phyloP scores from a whole-genome alignment of 768 basidiomycete species.

The Trametes punicea region DNA sequence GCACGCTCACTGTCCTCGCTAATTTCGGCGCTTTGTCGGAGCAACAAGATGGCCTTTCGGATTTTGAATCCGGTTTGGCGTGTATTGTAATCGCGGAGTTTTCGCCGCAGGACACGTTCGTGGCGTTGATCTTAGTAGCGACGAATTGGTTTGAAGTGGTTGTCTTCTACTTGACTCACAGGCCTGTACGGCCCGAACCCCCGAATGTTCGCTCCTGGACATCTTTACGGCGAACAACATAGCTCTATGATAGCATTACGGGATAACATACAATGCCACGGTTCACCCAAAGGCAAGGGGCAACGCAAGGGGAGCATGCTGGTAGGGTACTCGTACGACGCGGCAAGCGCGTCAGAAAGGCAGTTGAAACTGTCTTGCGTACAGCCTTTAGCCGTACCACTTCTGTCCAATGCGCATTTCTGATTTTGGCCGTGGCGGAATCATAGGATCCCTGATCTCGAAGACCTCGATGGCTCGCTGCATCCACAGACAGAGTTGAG shows the following conservation, averaged over 20 bases:
- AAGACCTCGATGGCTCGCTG: slow-evolving; percentile 89
- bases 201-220: too few relatives aligned
- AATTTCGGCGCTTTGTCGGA: slow-evolving; percentile 1
- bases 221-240: too few relatives aligned
- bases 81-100: slow-evolving; percentile 1
- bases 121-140: too few relatives aligned
- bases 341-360: not conserved
- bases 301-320: too few relatives aligned
- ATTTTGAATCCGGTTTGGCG: not conserved
- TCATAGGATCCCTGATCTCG: slow-evolving; percentile 68
- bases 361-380: too few relatives aligned
- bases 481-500: not conserved
- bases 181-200: too few relatives aligned
- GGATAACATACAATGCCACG: slow-evolving; percentile 9
- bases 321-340: too few relatives aligned
- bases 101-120: too few relatives aligned
- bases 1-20: not conserved
- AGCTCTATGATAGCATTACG: slow-evolving; percentile 13
- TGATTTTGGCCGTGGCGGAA: slow-evolving; percentile 70
- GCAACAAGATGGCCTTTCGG: not conserved
- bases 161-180: too few relatives aligned
- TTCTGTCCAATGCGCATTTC: slow-evolving; percentile 55
- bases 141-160: too few relatives aligned
- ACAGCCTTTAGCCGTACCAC: slow-evolving; percentile 61
- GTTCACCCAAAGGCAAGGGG: too few relatives aligned